Evolutionary conservation across 2,329 filamentous ascomycete genomes (phyloP), one percentile per base, ranked within the genome.

Genomic region (Dothideomycetes sp.): DNA sequence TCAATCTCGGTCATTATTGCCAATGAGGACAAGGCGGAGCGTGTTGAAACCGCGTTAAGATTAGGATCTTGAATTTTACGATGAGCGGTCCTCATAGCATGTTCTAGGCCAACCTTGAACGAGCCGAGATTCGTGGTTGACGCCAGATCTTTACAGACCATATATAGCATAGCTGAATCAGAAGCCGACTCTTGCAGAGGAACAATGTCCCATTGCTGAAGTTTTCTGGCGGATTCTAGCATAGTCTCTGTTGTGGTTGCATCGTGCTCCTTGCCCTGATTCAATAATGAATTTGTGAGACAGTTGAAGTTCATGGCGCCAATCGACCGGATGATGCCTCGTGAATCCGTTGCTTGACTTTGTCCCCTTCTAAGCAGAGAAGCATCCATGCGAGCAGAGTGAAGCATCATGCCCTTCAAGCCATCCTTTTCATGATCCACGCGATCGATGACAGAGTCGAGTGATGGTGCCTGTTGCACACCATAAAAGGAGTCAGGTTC

Each of bases 401-500:
- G 80, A 51, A 96, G 94, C 17, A 91, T 80, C 14, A 98, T 71
- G 47, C 84, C 89, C 54, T 93, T 94, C 37, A 79, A 69, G 0
- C 88, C 88, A 49, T 94, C 81, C 36, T 79, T 80, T 61, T 98
- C 91, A 54, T 95, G 89, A 49, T 94, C 86, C 4, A 96, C 71
- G 8, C 84, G 79, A 37, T 81, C 75, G 43, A 96, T 68, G 1
- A 96, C 81, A 9, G 81, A 85, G 12, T 74, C 69, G 12, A 98
- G 63, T 42, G 79, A 87, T 5, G 86, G 75, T 31, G 76, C 75
- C 58, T 93, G 83, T 31, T 84, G 76, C 5, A 95, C 72, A 3
- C 91, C 93, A 55, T 98, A 98, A 58, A 94, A 98, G 1, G 87
- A 81, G 58, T 99, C 91, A 2, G 88, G 89, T 52, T 99, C 93